Conservation (phyloP, 192 early-diverging fungal species). For the Chytriomyces confervae region DNA sequence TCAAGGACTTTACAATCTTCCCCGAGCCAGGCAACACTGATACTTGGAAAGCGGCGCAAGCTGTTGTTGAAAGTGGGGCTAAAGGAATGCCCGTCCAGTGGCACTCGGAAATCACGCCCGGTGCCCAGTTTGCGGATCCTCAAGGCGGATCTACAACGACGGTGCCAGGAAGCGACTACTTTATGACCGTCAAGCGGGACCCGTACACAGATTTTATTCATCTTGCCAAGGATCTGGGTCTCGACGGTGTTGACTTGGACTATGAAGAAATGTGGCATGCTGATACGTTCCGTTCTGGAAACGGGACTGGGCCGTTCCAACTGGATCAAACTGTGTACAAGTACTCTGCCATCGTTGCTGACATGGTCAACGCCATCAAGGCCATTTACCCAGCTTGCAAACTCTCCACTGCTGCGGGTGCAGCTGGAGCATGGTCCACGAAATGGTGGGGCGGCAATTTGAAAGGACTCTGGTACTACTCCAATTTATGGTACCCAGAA, state of each 20-base stretch:
- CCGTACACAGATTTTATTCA: constrained; percentile 22
- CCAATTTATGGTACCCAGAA: constrained; percentile 25
- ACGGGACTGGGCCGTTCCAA: background rate
- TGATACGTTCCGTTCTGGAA: constrained; percentile 1
- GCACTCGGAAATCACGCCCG: constrained; percentile 17
- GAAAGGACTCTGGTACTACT: constrained; percentile 22
- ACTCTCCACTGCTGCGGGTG: constrained; percentile 24
- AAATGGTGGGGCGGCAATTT: constrained; percentile 36
- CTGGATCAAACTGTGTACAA: constrained; percentile 23
- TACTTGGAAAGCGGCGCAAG: constrained; percentile 25
- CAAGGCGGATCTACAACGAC: background rate
- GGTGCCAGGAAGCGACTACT: constrained; percentile 25
- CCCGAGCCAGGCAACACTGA: constrained; percentile 17
- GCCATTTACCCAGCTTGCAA: constrained; percentile 20
- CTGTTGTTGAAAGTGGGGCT: background rate
- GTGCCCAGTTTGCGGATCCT: background rate
- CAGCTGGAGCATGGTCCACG: background rate
- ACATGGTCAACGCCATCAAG: constrained; percentile 13
- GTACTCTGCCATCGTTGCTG: constrained; percentile 23
- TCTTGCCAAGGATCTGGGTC: constrained; percentile 26
- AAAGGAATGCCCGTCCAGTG: background rate
- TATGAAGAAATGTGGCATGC: constrained; percentile 35
- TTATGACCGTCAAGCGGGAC: background rate
- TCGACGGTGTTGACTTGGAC: constrained; percentile 28
- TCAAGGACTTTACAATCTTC: constrained; percentile 13